These are phyloP conservation scores for Pichia sp. DNA, from an alignment of 1,139 yeast genomes.

Conservation along the genomic window DNA sequence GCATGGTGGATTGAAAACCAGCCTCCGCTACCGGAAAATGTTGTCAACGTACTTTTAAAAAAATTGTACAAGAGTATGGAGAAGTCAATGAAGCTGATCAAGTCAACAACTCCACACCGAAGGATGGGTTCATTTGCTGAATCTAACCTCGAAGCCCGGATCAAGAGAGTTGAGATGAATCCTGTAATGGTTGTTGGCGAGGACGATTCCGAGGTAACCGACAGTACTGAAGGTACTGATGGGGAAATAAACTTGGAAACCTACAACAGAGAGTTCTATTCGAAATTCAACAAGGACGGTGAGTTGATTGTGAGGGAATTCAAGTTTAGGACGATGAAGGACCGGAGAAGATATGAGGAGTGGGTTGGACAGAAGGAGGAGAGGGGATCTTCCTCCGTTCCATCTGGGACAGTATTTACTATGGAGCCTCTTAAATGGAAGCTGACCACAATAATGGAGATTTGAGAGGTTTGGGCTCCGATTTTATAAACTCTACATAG, in stretches of 20 bases:
- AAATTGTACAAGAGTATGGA: slow-evolving; percentile 29
- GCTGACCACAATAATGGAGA: slow-evolving; percentile 36
- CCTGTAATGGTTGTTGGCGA: neutral
- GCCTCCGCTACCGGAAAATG: slow-evolving; percentile 26
- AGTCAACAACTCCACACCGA: neutral
- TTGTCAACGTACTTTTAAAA: slow-evolving; percentile 29
- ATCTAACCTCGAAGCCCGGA: neutral
- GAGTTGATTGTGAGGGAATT: slow-evolving; percentile 39
- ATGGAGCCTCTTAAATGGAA: slow-evolving; percentile 49
- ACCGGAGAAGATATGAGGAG: slow-evolving; percentile 42
- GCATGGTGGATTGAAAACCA: slow-evolving; percentile 34
- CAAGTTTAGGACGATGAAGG: slow-evolving; percentile 46
- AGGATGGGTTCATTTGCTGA: slow-evolving; percentile 1
- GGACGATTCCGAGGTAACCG: neutral
- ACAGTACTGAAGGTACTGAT: neutral
- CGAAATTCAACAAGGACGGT: slow-evolving; percentile 34
- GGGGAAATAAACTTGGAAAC: slow-evolving; percentile 22
- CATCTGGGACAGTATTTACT: no score
- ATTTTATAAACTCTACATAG: neutral
- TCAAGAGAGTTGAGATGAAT: neutral
- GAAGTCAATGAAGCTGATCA: slow-evolving; percentile 9
- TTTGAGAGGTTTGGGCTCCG: neutral
- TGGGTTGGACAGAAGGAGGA: neutral
- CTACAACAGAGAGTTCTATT: slow-evolving; percentile 29
- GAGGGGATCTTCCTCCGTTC: neutral